Evolutionary conservation across 164 flowering plant species (phyloP), one percentile per base, ranked within the genome.

Genomic region (Magnolia changhungtana): DNA sequence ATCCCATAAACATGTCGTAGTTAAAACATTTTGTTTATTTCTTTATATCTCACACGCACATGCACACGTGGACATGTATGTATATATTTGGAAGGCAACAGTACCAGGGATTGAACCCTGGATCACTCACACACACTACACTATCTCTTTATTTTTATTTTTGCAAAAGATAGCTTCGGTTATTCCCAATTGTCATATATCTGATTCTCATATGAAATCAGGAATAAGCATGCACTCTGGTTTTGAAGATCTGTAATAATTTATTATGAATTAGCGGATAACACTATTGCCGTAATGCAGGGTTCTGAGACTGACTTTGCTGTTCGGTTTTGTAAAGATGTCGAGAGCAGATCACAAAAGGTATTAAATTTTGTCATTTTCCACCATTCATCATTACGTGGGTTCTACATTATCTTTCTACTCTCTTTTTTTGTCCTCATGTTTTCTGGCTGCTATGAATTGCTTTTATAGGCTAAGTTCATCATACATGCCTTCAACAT

Each of bases 251-350:
- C 18, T 64, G 14, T 9, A 2, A 16, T 23, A 16, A 21, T 67
- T 50, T 21, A 23, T 51, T 1, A 27, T 10, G 50, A 59, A 37
- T 72, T 67, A 49, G 61, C 19, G 55, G 77, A 61, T 70, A 50
- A 50, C 72, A 20, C 11, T 50, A 27, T 66, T 76, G 31, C 51
- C 18, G 59, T 76, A 31, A 16, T 84, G 87, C 89, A 92, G 93
- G 89, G 81, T 29, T 70, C 87, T 55, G 61, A 10, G 27, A 14
- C 58, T 68, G 97, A 95, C 74, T 77, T 87, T 82, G 97, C 82
- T 65, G 81, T 95, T 77, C 88, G 93, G 24, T 95, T 95, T 78
- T 95, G 99, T 85, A 95, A 92, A 87, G 97, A 93, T 83, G 98
- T 95, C 78, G 96, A 93, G 82, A 83, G 80, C 76, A 86, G 99